A percentile compares a stretch with the other conserved stretches of the same genome.
phyloP scores from a whole-genome alignment of 768 basidiomycete species.

The Pisolithus orientalis region DNA sequence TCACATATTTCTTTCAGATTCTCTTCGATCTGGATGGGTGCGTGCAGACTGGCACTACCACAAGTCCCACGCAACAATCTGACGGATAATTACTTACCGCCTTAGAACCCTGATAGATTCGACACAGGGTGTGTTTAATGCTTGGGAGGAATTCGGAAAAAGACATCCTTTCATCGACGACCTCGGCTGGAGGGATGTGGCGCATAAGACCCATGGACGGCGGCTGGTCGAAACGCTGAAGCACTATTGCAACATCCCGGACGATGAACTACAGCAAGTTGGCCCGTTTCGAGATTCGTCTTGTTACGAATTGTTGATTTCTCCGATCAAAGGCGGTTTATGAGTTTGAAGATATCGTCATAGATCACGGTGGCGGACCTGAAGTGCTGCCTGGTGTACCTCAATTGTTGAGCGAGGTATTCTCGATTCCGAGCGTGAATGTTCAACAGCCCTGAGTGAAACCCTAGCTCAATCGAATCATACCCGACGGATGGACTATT shows the following conservation, averaged over 20 bases:
- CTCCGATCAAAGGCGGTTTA: conserved; percentile 52
- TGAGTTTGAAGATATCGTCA: conserved; percentile 75
- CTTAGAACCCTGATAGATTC: conserved; percentile 72
- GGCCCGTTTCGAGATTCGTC: conserved; percentile 9
- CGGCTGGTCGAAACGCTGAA: conserved; percentile 69
- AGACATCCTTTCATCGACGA: conserved; percentile 48
- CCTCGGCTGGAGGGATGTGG: conserved; percentile 28
- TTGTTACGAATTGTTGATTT: background rate
- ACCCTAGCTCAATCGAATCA: conserved; percentile 18
- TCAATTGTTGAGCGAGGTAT: conserved; percentile 50
- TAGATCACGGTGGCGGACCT: conserved; percentile 40
- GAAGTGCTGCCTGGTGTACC: conserved; percentile 61
- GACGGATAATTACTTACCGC: conserved; percentile 4
- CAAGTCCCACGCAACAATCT: background rate
- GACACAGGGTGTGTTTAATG: conserved; percentile 73
- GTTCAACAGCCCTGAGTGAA: background rate
- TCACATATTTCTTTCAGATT: conserved; percentile 34
- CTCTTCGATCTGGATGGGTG: conserved; percentile 71
- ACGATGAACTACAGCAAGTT: conserved; percentile 53
- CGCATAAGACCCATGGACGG: conserved; percentile 67
- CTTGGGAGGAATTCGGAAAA: conserved; percentile 66
- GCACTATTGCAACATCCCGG: conserved; percentile 58
- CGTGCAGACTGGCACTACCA: conserved; percentile 6
- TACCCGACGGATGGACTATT: conserved; percentile 61
- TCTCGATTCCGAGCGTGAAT: background rate